Evolutionary conservation across 495 filamentous ascomycete genomes (phyloP).

Genomic region (Talaromyces borbonicus): DNA sequence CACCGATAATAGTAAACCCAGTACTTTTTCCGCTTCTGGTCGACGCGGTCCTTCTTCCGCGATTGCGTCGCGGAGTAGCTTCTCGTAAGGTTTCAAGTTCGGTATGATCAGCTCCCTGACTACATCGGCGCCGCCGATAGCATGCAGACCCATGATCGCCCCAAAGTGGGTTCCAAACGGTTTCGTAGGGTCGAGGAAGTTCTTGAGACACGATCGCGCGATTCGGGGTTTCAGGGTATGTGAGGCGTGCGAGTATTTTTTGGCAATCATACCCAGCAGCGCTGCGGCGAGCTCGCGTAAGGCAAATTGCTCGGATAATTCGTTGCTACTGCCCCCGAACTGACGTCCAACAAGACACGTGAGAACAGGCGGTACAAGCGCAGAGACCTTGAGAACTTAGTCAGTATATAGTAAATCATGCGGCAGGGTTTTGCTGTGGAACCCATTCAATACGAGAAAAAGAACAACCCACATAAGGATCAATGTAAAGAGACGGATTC

Average conservation of each 20-base stretch:
- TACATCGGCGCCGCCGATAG: conserved; percentile 66
- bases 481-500: conserved; percentile 73
- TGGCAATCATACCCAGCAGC: conserved; percentile 60
- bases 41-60: conserved; percentile 40
- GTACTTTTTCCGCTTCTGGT: conserved; percentile 52
- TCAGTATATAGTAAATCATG: no score
- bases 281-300: conserved; percentile 79
- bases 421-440: not conserved
- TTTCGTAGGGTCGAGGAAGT: conserved; percentile 75
- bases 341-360: conserved; percentile 86
- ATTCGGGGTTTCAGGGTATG: conserved; percentile 74
- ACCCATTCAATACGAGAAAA: not conserved
- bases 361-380: conserved; percentile 77
- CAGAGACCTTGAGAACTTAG: no score
- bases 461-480: conserved; percentile 61
- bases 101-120: conserved; percentile 73
- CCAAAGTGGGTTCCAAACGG: conserved; percentile 78
- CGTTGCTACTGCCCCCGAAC: conserved; percentile 46
- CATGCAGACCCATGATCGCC: conserved; percentile 65
- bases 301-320: conserved; percentile 55
- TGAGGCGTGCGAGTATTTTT: conserved; percentile 64
- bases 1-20: conserved; percentile 51
- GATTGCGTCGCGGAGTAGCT: conserved; percentile 57
- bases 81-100: conserved; percentile 69
- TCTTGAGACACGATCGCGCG: conserved; percentile 82